These are phyloP conservation scores for Arxiozyma telluris DNA, from an alignment of 1,139 yeast species.

Conservation along the genomic window DNA sequence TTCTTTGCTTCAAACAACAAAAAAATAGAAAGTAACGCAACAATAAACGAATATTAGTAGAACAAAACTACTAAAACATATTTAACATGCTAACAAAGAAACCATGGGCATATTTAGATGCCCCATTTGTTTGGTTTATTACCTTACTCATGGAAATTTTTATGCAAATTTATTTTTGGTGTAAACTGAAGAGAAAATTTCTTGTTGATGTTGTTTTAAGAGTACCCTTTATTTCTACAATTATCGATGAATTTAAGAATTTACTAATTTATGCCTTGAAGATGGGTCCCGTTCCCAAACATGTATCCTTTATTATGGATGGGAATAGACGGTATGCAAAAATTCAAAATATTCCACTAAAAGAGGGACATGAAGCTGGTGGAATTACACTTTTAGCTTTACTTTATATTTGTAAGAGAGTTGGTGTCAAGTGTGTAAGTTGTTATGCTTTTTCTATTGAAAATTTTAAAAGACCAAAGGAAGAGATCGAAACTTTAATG, in stretches of 20 bases:
- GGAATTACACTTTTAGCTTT: conserved; percentile 60
- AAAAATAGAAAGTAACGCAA: not conserved
- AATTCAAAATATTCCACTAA: conserved; percentile 52
- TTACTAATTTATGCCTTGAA: conserved; percentile 44
- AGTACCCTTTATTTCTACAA: not conserved
- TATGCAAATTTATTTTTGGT: not conserved
- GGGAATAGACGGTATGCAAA: conserved; percentile 89
- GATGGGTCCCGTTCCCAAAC: conserved; percentile 77
- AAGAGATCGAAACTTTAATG: conserved; percentile 79
- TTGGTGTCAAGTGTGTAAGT: conserved; percentile 73
- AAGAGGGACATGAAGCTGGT: conserved; percentile 87
- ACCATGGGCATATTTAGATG: not conserved
- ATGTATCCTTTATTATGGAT: conserved; percentile 93
- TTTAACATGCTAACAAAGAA: not conserved
- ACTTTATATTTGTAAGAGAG: conserved; percentile 33
- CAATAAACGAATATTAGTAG: too few relatives aligned
- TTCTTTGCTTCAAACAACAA: not conserved
- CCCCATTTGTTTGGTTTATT: conserved; percentile 4
- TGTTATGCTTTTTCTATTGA: conserved; percentile 94
- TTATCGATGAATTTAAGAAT: conserved; percentile 27
- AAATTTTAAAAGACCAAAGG: conserved; percentile 73
- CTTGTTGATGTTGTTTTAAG: not conserved
- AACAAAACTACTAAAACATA: not conserved
- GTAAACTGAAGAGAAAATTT: not conserved
- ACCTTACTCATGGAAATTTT: conserved; percentile 1